Evolutionary conservation across 1,284 basidiomycete genomes (phyloP).

Genomic region (Ceratobasidium sp.): DNA sequence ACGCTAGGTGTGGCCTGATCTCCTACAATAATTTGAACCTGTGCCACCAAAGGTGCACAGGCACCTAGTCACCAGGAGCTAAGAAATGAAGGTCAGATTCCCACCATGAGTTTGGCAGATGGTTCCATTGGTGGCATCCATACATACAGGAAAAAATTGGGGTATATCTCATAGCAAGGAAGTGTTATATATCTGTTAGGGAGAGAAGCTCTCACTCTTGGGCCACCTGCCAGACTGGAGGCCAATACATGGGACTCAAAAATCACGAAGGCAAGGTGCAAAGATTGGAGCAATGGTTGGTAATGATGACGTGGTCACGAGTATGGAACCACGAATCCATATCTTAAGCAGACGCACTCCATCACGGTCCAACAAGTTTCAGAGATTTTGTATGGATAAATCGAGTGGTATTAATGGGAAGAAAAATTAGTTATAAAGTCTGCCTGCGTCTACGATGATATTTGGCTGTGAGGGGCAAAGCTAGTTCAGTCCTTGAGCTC

Average conservation of each 20-base stretch:
- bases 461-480: too few species aligned
- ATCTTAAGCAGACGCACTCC: too few species aligned
- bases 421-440: too few species aligned
- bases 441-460: too few species aligned
- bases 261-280: too few species aligned
- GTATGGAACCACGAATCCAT: too few species aligned
- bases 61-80: slow-evolving; percentile 77
- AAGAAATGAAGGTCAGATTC: slow-evolving; percentile 91
- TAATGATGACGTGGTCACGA: too few species aligned
- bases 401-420: too few species aligned
- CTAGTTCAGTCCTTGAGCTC: too few species aligned
- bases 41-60: not conserved
- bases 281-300: too few species aligned
- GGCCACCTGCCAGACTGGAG: not conserved
- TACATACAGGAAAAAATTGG: not conserved
- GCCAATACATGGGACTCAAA: not conserved
- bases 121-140: slow-evolving; percentile 49
- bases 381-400: too few species aligned
- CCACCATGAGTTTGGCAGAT: slow-evolving; percentile 74
- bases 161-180: not conserved
- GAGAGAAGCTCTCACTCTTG: slow-evolving; percentile 14
- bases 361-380: too few species aligned
- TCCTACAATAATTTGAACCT: slow-evolving; percentile 11
- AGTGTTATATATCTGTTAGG: not conserved
- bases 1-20: slow-evolving; percentile 88